Base-by-base conservation (phyloP, 2,329 filamentous ascomycete genomes). In the Trichoderma brevicompactum region DNA sequence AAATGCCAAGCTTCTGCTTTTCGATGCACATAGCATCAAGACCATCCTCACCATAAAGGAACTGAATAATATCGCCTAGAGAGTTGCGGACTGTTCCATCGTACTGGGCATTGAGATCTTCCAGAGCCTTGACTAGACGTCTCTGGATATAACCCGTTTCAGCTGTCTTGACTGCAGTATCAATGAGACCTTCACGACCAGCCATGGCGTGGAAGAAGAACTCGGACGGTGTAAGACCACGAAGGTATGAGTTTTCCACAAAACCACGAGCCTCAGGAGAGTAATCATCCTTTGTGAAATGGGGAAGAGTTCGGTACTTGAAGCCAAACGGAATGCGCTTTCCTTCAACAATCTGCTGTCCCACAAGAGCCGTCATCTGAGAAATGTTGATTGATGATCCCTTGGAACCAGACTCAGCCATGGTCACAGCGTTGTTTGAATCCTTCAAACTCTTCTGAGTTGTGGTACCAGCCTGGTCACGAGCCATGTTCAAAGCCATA, bases 131-230 rank as follows among this genome's bases (percentile, higher is more conserved):
- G 74, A 99, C 95, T 52, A 99, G 86, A 83, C 96, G 93, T 80
- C 95, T 92, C 79, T 99, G 96, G 70, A 99, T 99, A 78, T 99
- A 99, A 80, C 95, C 95, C 65, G 96, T 99, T 79, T 99, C 96
- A 19, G 95, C 95, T 70, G 95, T 99, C 86, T 99, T 99, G 80
- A 99, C 96, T 70, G 95, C 95, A 60, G 95, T 99, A 85, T 99
- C 95, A 72, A 99, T 99, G 64, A 99, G 85, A 96, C 95, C 95
- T 81, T 99, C 95, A 83, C 95, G 89, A 92, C 95, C 95, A 84
- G 95, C 95, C 95, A 99, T 99, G 75, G 95, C 95, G 86, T 99
- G 95, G 85, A 99, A 99, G 83, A 97, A 99, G 81, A 99, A 99
- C 72, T 99, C 95, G 0, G 92, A 90, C 0, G 95, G 95, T 0